Percentiles rank a stretch among this genome's conserved stretches.
Conservation (phyloP, 1,139 yeast genomes). For the Kodamaea ohmeri region DNA sequence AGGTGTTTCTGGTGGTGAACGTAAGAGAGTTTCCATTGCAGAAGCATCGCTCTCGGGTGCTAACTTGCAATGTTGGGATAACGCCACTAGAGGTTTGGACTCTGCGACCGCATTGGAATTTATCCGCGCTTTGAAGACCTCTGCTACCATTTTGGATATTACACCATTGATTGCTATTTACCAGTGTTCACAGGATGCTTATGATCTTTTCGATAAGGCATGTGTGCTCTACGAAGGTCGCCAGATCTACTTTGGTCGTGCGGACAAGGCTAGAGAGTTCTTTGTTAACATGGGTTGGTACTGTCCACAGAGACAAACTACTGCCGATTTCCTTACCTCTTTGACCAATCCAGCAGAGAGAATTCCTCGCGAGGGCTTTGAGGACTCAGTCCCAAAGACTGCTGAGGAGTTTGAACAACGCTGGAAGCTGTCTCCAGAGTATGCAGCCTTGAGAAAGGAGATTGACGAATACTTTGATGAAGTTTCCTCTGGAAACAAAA, state of each 20-base stretch:
- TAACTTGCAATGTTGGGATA: slow-evolving; percentile 26
- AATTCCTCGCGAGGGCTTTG: slow-evolving; percentile 48
- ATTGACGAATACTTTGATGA: slow-evolving; percentile 32
- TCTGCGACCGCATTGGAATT: slow-evolving; percentile 28
- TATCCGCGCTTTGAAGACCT: slow-evolving; percentile 27
- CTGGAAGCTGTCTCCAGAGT: slow-evolving; percentile 64
- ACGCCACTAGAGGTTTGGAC: slow-evolving; percentile 26
- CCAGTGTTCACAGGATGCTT: slow-evolving; percentile 30
- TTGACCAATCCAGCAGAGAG: slow-evolving; percentile 55
- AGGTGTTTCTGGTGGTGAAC: slow-evolving; percentile 28
- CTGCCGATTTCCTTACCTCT: slow-evolving; percentile 60
- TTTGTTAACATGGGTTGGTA: slow-evolving; percentile 26
- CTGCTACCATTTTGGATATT: slow-evolving; percentile 23
- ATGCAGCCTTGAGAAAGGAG: slow-evolving; percentile 28
- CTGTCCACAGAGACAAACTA: slow-evolving; percentile 55
- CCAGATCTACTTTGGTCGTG: slow-evolving; percentile 26
- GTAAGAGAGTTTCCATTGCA: slow-evolving; percentile 26
- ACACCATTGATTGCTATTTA: slow-evolving; percentile 29
- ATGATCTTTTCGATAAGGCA: slow-evolving; percentile 27
- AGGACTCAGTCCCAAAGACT: slow-evolving; percentile 62
- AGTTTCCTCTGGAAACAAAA: slow-evolving; percentile 18
- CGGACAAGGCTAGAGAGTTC: slow-evolving; percentile 22
- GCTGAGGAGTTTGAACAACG: slow-evolving; percentile 63
- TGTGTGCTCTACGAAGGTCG: slow-evolving; percentile 27
- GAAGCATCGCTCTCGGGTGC: slow-evolving; percentile 22